Base-by-base conservation (phyloP, 2,329 filamentous ascomycete species). In the Colletotrichum somersetense region DNA sequence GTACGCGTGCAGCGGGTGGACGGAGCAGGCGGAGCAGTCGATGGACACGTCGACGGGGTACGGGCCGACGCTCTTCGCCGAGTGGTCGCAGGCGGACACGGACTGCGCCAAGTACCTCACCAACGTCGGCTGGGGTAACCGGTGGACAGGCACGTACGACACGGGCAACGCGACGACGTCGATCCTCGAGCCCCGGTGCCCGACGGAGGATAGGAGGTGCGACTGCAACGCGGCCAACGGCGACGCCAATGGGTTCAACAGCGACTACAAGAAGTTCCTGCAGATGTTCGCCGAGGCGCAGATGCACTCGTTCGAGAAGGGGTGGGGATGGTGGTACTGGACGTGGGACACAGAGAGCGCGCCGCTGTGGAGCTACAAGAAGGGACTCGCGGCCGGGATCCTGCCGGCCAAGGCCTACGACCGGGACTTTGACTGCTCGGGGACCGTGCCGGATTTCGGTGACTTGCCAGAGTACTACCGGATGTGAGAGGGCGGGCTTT, bases 241-340 rank as follows among this genome's bases (percentile, higher is more conserved):
- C 1, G 91, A 92, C 77, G 87, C 92, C 0, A 82, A 85, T 23
- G 79, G 83, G 5, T 98, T 95, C 85, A 90, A 88, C 48, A 85
- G 85, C 70, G 83, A 85, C 5, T 99, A 99, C 83, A 97, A 96
- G 83, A 84, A 91, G 76, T 98, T 96, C 82, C 85, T 99, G 74
- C 89, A 89, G 75, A 93, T 93, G 82, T 98, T 98, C 83, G 96
- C 96, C 7, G 92, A 97, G 82, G 96, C 95, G 66, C 96, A 99
- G 84, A 99, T 99, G 94, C 88, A 92, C 77, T 93, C 91, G 71
- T 99, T 98, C 79, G 96, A 98, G 82, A 91, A 92, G 74, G 94
- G 93, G 7, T 96, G 93, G 92, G 96, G 96, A 61, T 99, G 96
- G 96, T 98, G 97, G 84, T 99, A 99, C 83, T 99, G 96, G 96